phyloP scores from a whole-genome alignment of 2,329 filamentous ascomycete species.

The Geosmithia flava region DNA sequence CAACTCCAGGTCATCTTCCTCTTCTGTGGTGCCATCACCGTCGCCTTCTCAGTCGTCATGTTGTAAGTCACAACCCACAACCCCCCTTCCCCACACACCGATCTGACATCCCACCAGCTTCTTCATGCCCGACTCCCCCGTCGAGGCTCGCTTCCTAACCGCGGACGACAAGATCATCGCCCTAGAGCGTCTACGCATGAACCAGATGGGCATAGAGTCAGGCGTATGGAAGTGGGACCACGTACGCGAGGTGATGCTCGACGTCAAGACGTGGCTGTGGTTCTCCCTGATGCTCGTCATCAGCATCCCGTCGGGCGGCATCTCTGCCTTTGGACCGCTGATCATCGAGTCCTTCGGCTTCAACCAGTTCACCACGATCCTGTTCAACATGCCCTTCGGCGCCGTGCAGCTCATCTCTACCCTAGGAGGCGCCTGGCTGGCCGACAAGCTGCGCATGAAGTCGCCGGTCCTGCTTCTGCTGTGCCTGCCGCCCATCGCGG shows the following conservation, averaged over 20 bases:
- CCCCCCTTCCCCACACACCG: no score
- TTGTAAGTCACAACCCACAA: conserved; percentile 21
- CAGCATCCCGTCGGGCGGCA: conserved; percentile 40
- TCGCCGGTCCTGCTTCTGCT: conserved; percentile 39
- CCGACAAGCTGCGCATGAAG: conserved; percentile 41
- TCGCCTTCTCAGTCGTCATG: conserved; percentile 33
- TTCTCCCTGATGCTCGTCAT: conserved; percentile 36
- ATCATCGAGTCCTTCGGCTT: conserved; percentile 48
- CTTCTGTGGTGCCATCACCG: conserved; percentile 23
- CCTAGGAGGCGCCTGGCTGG: conserved; percentile 42
- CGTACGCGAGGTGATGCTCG: conserved; percentile 21
- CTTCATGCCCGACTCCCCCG: conserved; percentile 52
- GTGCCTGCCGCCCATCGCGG: conserved; percentile 43
- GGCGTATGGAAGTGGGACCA: conserved; percentile 28
- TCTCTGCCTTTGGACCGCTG: conserved; percentile 44
- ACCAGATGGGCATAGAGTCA: conserved; percentile 30
- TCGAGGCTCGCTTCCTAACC: conserved; percentile 43
- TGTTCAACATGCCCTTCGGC: conserved; percentile 50
- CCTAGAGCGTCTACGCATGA: conserved; percentile 40
- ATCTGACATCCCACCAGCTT: conserved; percentile 8
- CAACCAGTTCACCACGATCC: conserved; percentile 38
- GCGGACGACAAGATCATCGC: conserved; percentile 44
- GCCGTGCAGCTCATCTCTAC: conserved; percentile 47
- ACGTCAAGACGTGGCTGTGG: conserved; percentile 30
- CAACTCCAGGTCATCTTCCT: conserved; percentile 19